These are phyloP conservation scores for Evernia prunastri DNA, from an alignment of 495 filamentous ascomycete genomes.

Conservation along the genomic window DNA sequence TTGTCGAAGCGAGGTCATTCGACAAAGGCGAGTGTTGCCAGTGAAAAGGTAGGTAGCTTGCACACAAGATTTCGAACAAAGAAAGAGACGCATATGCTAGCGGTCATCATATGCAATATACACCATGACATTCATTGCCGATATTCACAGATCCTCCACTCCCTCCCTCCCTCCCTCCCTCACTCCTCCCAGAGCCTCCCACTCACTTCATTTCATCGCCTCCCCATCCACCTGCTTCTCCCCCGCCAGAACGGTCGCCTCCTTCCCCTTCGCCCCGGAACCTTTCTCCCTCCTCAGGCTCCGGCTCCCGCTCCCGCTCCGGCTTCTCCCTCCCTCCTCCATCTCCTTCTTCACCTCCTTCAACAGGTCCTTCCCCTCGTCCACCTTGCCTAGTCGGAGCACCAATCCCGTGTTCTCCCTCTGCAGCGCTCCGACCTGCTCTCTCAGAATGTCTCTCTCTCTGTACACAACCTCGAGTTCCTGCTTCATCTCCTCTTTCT, in stretches of 20 bases:
- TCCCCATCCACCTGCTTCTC: constrained; percentile 11
- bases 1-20: too few relatives aligned
- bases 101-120: background rate
- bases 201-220: background rate
- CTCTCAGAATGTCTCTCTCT: constrained; percentile 56
- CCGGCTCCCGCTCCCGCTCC: constrained; percentile 25
- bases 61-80: too few relatives aligned
- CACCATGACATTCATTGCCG: background rate
- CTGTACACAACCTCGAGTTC: constrained; percentile 51
- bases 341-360: constrained; percentile 20
- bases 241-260: constrained; percentile 19
- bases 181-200: background rate
- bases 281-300: constrained; percentile 21
- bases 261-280: constrained; percentile 2
- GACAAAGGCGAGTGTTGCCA: too few relatives aligned
- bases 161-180: background rate
- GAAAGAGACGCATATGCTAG: background rate
- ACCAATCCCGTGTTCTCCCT: constrained; percentile 50
- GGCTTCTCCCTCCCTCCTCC: constrained; percentile 15
- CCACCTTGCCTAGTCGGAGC: constrained; percentile 24
- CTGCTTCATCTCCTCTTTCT: constrained; percentile 50
- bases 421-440: constrained; percentile 59
- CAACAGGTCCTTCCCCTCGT: constrained; percentile 22
- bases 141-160: background rate
- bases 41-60: too few relatives aligned